Conservation (phyloP, 768 basidiomycete genomes). For the Lanmaoa pseudosensibilis region DNA sequence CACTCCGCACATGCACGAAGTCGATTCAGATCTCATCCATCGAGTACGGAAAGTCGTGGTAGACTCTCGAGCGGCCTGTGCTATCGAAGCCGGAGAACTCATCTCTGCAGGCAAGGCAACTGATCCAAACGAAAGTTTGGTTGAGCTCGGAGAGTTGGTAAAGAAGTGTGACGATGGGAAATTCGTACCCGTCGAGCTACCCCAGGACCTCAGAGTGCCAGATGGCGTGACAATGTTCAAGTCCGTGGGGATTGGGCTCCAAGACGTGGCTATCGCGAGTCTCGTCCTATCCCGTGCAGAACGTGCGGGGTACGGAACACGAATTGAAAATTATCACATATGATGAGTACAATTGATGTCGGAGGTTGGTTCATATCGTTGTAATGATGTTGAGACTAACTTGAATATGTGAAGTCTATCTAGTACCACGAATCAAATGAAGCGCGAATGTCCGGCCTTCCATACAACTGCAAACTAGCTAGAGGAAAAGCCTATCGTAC, state of each 20-base stretch:
- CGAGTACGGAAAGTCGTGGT: slow-evolving; percentile 64
- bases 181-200: slow-evolving; percentile 12
- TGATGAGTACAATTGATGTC: not conserved
- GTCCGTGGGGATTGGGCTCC: slow-evolving; percentile 83
- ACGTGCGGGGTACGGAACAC: slow-evolving; percentile 49
- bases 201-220: slow-evolving; percentile 13
- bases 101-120: slow-evolving; percentile 48
- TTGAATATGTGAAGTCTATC: too few species aligned
- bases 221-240: slow-evolving; percentile 80
- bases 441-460: too few species aligned
- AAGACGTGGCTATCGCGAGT: slow-evolving; percentile 80
- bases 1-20: slow-evolving; percentile 77
- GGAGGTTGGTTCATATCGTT: not conserved
- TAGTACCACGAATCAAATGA: too few species aligned
- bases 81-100: slow-evolving; percentile 81
- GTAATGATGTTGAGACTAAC: too few species aligned
- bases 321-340: slow-evolving; percentile 46
- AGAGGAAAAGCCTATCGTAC: too few species aligned
- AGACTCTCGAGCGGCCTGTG: slow-evolving; percentile 71
- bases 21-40: slow-evolving; percentile 55
- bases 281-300: slow-evolving; percentile 66
- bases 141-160: slow-evolving; percentile 72
- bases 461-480: too few species aligned
- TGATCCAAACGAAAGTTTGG: slow-evolving; percentile 39
- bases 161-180: slow-evolving; percentile 6